Percentiles rank a stretch among this genome's conserved stretches.
Evolutionary conservation across 176 grass and related monocot genomes (phyloP).

Genomic region (Rhynchospora pubera): DNA sequence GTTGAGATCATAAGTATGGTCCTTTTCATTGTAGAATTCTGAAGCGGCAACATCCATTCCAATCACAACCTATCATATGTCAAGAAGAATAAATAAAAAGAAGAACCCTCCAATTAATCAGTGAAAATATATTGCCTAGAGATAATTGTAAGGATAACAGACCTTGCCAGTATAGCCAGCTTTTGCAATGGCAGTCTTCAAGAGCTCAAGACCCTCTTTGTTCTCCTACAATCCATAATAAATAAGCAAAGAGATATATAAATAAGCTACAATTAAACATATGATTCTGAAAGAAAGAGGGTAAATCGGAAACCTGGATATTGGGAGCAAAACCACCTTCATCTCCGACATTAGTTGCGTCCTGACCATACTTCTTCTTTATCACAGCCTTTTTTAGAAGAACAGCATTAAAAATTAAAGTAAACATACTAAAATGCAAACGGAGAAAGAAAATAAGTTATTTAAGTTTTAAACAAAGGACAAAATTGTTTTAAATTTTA

Average conservation of each 20-base stretch:
- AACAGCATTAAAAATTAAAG: background rate
- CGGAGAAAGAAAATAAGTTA: background rate
- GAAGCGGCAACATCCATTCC: constrained; percentile 99
- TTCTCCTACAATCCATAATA: constrained; percentile 53
- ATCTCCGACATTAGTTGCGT: constrained; percentile 96
- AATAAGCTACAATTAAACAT: background rate
- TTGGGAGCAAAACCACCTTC: constrained; percentile 99
- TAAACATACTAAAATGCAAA: background rate
- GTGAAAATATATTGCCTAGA: background rate
- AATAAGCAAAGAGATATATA: background rate
- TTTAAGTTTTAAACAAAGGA: background rate
- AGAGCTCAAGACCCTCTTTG: constrained; percentile 90
- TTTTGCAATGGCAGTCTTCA: constrained; percentile 84
- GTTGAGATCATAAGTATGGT: constrained; percentile 86
- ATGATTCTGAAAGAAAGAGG: background rate
- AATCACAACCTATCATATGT: constrained; percentile 67
- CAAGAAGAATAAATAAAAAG: background rate
- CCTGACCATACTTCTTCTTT: constrained; percentile 99
- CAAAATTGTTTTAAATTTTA: background rate
- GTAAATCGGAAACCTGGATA: constrained; percentile 54
- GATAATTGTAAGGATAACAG: constrained; percentile 1
- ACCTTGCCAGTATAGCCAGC: constrained; percentile 97
- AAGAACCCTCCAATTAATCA: background rate
- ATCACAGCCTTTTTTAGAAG: constrained; percentile 56
- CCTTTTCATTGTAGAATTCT: constrained; percentile 88